Percentiles rank a stretch among this genome's conserved stretches.
These are phyloP conservation scores for Thalassiosira sp. DNA, from an alignment of 352 stramenopile species.

Conservation along the genomic window DNA sequence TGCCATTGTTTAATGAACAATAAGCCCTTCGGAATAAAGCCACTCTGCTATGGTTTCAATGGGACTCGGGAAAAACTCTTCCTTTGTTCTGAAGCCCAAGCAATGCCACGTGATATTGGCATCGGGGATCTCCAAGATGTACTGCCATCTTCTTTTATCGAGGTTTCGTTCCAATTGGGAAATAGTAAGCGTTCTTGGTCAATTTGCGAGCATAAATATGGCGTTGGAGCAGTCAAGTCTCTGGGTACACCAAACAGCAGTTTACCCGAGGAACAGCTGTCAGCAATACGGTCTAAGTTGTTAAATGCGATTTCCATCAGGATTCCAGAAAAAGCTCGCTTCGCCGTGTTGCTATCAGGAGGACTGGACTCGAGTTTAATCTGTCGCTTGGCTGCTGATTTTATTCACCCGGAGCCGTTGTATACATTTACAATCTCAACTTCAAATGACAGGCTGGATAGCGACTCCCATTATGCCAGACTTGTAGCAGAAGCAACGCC, in stretches of 20 bases:
- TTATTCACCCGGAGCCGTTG: background rate
- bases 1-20: too few species aligned
- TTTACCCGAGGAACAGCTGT: background rate
- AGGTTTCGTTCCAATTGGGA: background rate
- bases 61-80: background rate
- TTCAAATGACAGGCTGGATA: background rate
- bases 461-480: background rate
- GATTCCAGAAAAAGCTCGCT: slow-evolving; percentile 6
- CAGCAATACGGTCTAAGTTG: background rate
- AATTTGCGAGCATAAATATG: slow-evolving; percentile 1
- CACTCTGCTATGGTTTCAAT: slow-evolving; percentile 3
- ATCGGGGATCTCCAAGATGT: slow-evolving; percentile 1
- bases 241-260: background rate
- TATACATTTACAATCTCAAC: slow-evolving; percentile 14
- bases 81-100: slow-evolving; percentile 9
- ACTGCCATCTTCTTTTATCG: slow-evolving; percentile 4
- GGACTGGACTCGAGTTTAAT: slow-evolving; percentile 16
- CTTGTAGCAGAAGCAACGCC: background rate
- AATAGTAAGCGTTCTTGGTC: background rate
- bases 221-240: background rate
- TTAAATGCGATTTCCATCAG: slow-evolving; percentile 2
- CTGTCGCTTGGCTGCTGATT: background rate
- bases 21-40: slow-evolving; percentile 17
- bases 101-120: slow-evolving; percentile 2
- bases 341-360: slow-evolving; percentile 4